These are phyloP conservation scores for Citrus trifoliata DNA, from an alignment of 345 rosid genomes.

Conservation along the genomic window DNA sequence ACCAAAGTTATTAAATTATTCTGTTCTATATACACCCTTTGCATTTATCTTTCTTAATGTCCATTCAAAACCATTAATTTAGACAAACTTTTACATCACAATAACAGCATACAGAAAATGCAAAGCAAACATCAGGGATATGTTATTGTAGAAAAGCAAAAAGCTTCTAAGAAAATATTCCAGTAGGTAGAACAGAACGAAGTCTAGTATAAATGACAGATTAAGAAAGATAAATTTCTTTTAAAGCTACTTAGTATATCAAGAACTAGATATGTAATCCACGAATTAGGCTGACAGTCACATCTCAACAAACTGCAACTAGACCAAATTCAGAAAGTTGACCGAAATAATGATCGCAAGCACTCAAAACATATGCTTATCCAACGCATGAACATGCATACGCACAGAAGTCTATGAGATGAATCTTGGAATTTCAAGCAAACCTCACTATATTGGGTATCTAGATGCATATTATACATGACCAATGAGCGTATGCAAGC, in stretches of 20 bases:
- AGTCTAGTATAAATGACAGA: not conserved
- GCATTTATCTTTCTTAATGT: not conserved
- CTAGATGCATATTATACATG: not conserved
- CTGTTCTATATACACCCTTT: not conserved
- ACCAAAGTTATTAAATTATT: not conserved
- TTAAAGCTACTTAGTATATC: not conserved
- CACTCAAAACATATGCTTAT: not conserved
- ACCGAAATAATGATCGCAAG: not conserved
- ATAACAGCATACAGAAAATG: not conserved
- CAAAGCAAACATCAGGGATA: not conserved
- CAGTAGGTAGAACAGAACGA: not conserved
- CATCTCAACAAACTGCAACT: not conserved
- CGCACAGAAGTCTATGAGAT: not conserved
- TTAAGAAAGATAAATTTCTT: not conserved
- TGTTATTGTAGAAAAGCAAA: not conserved
- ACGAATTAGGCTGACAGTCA: not conserved
- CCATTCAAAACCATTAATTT: not conserved
- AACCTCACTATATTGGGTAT: not conserved
- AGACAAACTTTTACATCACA: not conserved
- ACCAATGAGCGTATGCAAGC: not conserved
- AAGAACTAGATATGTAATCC: not conserved
- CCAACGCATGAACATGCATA: not conserved
- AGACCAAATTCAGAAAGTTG: not conserved
- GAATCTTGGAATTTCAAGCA: not conserved
- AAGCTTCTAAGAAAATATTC: not conserved